Evolutionary conservation across 2,329 filamentous ascomycete species (phyloP), one percentile per base, ranked within the genome.

Genomic region (Lasiodiplodia sp.): DNA sequence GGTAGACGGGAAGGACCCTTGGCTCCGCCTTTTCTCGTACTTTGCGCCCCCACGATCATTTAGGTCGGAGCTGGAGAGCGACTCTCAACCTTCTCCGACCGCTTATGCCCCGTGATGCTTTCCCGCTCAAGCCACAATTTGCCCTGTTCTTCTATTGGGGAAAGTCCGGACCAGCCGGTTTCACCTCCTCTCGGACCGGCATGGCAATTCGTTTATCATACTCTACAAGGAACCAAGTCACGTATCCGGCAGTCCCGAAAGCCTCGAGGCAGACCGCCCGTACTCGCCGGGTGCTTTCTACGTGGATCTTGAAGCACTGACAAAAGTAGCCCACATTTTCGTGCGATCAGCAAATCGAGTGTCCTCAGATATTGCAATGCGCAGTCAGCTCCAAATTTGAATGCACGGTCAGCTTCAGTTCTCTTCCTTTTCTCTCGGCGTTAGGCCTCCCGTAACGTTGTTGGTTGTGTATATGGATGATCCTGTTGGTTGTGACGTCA

Each of bases 1-100:
- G 16, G 52, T n/a, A n/a, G 5, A 4, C 57, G 40, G 57, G 57
- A 49, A 47, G 38, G 57, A 62, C 57, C 38, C 57, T 31, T 60
- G 14, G 21, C 38, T 62, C 57, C 57, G 31, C 37, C 16, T 12
- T 49, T 31, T 31, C 23, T 62, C 38, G 38, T 47, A 31, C 25
- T 31, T 28, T 12, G n/a, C 49, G 23, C 53, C 53, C 53, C 28
- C 53, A 37, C 28, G 3, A 10, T 12, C 49, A 28, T 28, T 28
- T 28, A 23, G 49, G 16, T 18, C 28, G 21, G 23, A 28, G 12
- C 52, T 28, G 25, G 23, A 8, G 21, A 16, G 10, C 14, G 11
- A 3, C 40, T 52, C 11, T 52, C 49, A 25, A 18, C 40, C 40
- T 47, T 47, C 10, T 47, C 40, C 40, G 40, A 5, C 40, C 40